Evolutionary conservation across 805 yeast genomes (phyloP).

Genomic region (Wickerhamomyces canadensis): DNA sequence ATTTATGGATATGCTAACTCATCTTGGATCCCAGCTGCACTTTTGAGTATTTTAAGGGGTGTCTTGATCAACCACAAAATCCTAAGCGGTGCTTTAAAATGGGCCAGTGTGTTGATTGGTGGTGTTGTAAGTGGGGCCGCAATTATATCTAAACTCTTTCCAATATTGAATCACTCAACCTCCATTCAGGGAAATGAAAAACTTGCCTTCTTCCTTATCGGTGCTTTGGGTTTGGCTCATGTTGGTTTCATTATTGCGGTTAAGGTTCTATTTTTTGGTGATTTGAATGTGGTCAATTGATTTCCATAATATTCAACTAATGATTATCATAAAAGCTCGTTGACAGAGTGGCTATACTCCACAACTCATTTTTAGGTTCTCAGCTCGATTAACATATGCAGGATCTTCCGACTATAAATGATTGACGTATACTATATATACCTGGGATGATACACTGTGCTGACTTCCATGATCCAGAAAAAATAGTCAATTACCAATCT

Average conservation of each 20-base stretch:
- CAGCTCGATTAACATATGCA: no score
- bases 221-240: constrained; percentile 43
- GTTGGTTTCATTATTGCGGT: constrained; percentile 56
- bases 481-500: no score
- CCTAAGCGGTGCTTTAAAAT: constrained; percentile 47
- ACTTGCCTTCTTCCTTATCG: constrained; percentile 32
- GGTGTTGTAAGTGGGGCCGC: constrained; percentile 56
- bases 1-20: constrained; percentile 82
- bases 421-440: no score
- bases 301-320: no score
- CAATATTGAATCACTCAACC: constrained; percentile 31
- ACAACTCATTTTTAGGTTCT: no score
- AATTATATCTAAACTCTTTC: constrained; percentile 41
- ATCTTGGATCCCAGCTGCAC: constrained; percentile 81
- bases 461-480: no score
- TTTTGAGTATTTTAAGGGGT: constrained; percentile 53
- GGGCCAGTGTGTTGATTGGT: constrained; percentile 58
- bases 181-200: constrained; percentile 33
- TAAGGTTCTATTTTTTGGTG: constrained; percentile 59
- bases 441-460: no score
- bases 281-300: constrained; percentile 21
- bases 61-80: constrained; percentile 40
- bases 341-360: no score
- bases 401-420: no score
- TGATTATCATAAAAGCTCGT: background rate